Conservation (phyloP, 1,284 basidiomycete genomes). For the Cryptococcus neoformans region DNA sequence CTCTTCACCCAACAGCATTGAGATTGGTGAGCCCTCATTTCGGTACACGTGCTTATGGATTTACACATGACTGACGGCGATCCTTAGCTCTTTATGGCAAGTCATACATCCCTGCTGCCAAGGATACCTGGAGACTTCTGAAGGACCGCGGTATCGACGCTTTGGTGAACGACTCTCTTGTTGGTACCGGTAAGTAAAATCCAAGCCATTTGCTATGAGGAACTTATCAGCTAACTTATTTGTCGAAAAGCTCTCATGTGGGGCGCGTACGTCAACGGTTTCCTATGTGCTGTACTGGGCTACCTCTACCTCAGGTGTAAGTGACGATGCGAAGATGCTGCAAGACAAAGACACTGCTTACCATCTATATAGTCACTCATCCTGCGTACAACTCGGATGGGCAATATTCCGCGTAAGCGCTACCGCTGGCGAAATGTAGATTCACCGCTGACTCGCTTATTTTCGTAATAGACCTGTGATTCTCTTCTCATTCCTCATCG, state of each 20-base stretch:
- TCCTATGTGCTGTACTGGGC: constrained; percentile 71
- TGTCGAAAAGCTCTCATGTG: constrained; percentile 27
- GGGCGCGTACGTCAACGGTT: constrained; percentile 74
- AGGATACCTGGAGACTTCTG: constrained; percentile 85
- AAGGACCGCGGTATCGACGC: constrained; percentile 80
- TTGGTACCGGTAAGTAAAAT: constrained; percentile 56
- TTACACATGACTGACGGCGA: neutral
- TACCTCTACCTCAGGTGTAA: constrained; percentile 75
- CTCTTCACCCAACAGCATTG: constrained; percentile 57
- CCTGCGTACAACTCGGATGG: constrained; percentile 69
- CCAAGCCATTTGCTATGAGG: neutral
- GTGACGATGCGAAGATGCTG: constrained; percentile 28
- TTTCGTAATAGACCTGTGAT: constrained; percentile 55
- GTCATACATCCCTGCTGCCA: constrained; percentile 77
- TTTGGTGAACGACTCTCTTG: constrained; percentile 78
- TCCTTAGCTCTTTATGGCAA: constrained; percentile 75
- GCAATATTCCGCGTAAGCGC: constrained; percentile 62
- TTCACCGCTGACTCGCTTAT: neutral
- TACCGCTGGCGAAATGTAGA: neutral
- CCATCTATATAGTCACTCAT: constrained; percentile 52
- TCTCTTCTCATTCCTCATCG: constrained; percentile 77
- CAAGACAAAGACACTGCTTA: neutral
- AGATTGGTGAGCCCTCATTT: constrained; percentile 54
- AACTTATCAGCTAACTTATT: neutral
- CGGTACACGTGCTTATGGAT: neutral